A percentile compares a stretch with the other conserved stretches of the same genome.
These are phyloP conservation scores for Choiromyces venosus DNA, from an alignment of 495 filamentous ascomycete genomes.

Conservation along the genomic window DNA sequence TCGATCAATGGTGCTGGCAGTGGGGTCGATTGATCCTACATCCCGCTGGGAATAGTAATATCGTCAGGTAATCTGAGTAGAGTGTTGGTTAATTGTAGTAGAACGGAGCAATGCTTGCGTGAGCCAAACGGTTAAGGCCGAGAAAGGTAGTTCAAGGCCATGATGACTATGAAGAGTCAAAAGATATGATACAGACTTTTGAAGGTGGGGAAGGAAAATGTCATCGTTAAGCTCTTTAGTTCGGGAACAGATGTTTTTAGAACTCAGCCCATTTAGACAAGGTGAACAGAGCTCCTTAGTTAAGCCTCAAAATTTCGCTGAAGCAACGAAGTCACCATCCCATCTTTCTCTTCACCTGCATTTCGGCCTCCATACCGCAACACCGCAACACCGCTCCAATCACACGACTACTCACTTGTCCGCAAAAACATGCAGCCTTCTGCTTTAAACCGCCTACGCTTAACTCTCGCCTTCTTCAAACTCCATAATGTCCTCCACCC, in stretches of 20 bases:
- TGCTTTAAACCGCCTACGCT: neutral
- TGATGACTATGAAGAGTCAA: neutral
- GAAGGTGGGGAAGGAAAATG: neutral
- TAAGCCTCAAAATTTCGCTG: neutral
- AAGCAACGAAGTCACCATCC: neutral
- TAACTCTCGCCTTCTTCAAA: neutral
- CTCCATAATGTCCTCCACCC: conserved; percentile 22
- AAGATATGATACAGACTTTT: neutral
- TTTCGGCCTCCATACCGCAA: neutral
- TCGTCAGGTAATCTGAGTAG: neutral
- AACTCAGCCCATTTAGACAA: neutral
- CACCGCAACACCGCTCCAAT: neutral
- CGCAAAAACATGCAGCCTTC: neutral
- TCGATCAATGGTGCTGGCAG: neutral
- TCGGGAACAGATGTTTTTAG: neutral
- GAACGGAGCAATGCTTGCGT: neutral
- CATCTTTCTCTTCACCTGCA: neutral
- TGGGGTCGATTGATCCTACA: neutral
- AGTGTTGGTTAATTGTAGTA: neutral
- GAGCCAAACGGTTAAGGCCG: neutral
- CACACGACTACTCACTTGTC: neutral
- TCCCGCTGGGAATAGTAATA: neutral
- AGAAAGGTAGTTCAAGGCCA: neutral
- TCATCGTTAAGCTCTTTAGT: neutral
- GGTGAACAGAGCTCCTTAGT: too few relatives aligned